phyloP scores from a whole-genome alignment of 2,329 filamentous ascomycete species.

The Sclerotinia subarctica region DNA sequence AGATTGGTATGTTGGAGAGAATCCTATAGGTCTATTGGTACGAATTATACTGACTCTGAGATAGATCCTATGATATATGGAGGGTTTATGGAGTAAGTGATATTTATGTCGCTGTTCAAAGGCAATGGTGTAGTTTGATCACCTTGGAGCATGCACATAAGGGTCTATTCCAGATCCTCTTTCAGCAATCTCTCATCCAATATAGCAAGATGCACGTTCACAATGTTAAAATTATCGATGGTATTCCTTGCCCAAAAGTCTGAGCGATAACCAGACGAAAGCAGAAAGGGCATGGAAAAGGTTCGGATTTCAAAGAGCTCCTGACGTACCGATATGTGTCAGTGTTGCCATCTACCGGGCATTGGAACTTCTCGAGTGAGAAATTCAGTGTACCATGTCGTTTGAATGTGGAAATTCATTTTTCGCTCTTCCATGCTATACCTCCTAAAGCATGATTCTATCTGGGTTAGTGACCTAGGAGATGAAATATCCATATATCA shows the following conservation, averaged over 20 bases:
- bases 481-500: not conserved
- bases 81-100: constrained; percentile 73
- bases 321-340: not conserved
- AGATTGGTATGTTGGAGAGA: constrained; percentile 47
- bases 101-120: not conserved
- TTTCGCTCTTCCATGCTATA: not conserved
- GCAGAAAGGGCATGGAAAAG: not conserved
- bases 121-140: not conserved
- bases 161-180: not conserved
- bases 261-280: not conserved
- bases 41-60: not conserved
- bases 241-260: not conserved
- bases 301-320: not conserved
- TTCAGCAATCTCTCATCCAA: not conserved
- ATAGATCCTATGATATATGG: constrained; percentile 74
- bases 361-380: not conserved
- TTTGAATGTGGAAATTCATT: not conserved
- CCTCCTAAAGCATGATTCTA: not conserved
- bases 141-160: rapidly evolving
- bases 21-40: not conserved
- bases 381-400: not conserved
- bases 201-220: not conserved
- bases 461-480: not conserved
- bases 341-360: too few species aligned
- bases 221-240: not conserved